Conservation (phyloP, 2,329 filamentous ascomycete species). For the Sphaerulina populicola region DNA sequence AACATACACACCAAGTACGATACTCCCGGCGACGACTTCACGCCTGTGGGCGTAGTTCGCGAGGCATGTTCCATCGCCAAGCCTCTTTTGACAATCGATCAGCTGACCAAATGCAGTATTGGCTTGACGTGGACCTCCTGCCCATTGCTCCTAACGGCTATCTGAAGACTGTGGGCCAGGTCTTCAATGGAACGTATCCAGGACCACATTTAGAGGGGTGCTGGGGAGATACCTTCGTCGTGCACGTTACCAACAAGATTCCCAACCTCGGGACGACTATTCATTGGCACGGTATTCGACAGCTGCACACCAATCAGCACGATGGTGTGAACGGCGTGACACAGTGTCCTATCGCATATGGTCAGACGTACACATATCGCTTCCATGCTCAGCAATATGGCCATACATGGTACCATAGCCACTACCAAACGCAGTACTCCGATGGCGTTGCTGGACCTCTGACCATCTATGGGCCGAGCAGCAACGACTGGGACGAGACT, state of each 20-base stretch:
- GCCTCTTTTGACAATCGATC: conserved; percentile 13
- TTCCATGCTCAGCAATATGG: conserved; percentile 31
- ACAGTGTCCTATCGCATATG: conserved; percentile 59
- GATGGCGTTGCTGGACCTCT: conserved; percentile 36
- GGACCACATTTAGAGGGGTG: conserved; percentile 41
- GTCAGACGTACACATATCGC: conserved; percentile 39
- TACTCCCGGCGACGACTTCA: conserved; percentile 14
- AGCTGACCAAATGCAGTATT: conserved; percentile 35
- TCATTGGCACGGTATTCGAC: conserved; percentile 47
- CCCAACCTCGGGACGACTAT: conserved; percentile 43
- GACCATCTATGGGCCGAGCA: conserved; percentile 35
- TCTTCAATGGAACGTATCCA: conserved; percentile 40
- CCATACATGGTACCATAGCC: conserved; percentile 32
- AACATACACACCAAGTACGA: conserved; percentile 30
- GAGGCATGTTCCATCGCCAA: conserved; percentile 12
- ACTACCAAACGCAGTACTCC: conserved; percentile 33
- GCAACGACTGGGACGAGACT: conserved; percentile 33
- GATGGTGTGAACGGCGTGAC: conserved; percentile 46
- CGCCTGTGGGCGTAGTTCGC: conserved; percentile 24
- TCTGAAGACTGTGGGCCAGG: conserved; percentile 16
- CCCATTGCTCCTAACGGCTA: conserved; percentile 32
- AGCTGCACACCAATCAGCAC: conserved; percentile 47
- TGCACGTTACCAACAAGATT: conserved; percentile 35
- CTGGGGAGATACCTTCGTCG: conserved; percentile 26
- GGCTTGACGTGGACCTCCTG: conserved; percentile 36